Evolutionary conservation across 2,329 filamentous ascomycete genomes (phyloP).

Genomic region (Emmonsiellopsis sp.): DNA sequence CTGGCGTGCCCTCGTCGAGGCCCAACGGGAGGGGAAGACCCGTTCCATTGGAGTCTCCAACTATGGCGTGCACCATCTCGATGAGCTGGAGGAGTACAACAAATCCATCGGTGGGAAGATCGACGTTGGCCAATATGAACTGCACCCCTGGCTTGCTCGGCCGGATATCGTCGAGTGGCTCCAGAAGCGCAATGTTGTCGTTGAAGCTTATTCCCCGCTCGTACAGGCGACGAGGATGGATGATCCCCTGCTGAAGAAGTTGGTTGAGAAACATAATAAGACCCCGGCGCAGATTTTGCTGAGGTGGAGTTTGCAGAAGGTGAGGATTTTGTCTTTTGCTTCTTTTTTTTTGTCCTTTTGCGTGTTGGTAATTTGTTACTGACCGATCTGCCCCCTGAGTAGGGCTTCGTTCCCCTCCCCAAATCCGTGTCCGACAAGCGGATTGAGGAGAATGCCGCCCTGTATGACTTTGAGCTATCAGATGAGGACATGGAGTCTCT

Average conservation of each 20-base stretch:
- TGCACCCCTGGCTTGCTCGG: conserved; percentile 82
- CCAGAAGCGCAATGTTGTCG: conserved; percentile 49
- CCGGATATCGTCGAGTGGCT: conserved; percentile 74
- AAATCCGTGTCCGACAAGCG: conserved; percentile 53
- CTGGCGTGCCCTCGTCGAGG: conserved; percentile 34
- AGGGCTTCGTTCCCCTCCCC: conserved; percentile 54
- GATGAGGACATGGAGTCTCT: conserved; percentile 50
- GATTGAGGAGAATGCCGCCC: conserved; percentile 51
- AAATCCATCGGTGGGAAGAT: conserved; percentile 52
- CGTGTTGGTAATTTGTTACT: not conserved
- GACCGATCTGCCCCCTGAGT: conserved; percentile 1
- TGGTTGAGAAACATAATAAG: conserved; percentile 51
- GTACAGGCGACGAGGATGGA: conserved; percentile 40
- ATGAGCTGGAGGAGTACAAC: conserved; percentile 34
- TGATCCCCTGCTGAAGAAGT: conserved; percentile 42
- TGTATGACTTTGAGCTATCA: conserved; percentile 53
- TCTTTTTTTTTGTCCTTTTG: not conserved
- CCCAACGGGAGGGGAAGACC: conserved; percentile 26
- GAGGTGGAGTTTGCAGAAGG: conserved; percentile 54
- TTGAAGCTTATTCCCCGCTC: conserved; percentile 48
- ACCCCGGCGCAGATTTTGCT: conserved; percentile 50
- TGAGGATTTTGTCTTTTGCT: conserved; percentile 13
- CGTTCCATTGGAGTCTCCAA: conserved; percentile 35
- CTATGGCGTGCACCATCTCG: conserved; percentile 31
- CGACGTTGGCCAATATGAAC: conserved; percentile 77